Conservation (phyloP, 1,139 yeast species). For the Candida sanyaensis region DNA sequence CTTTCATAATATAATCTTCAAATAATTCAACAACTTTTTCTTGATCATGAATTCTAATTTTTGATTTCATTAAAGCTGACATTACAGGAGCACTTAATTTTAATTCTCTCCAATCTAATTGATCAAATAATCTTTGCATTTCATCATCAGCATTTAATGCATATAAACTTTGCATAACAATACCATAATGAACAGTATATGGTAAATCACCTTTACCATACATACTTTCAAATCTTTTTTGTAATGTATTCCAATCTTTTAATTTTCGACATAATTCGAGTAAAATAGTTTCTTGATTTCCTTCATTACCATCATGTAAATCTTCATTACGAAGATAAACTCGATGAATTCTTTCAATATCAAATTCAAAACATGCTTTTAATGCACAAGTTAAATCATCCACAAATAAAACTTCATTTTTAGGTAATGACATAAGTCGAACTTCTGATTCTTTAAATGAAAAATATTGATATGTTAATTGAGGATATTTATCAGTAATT, state of each 20-base stretch:
- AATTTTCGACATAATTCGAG: constrained; percentile 51
- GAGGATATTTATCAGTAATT: constrained; percentile 7
- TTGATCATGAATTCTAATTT: constrained; percentile 47
- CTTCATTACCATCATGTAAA: constrained; percentile 29
- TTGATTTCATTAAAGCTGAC: constrained; percentile 49
- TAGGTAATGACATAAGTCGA: not conserved
- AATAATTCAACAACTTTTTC: constrained; percentile 35
- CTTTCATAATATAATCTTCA: constrained; percentile 15
- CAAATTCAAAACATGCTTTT: constrained; percentile 26
- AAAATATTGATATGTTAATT: constrained; percentile 8
- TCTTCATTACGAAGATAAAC: constrained; percentile 25
- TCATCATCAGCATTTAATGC: constrained; percentile 55
- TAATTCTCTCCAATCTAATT: constrained; percentile 47
- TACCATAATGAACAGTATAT: constrained; percentile 57
- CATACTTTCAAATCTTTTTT: constrained; percentile 61
- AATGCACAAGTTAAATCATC: constrained; percentile 33
- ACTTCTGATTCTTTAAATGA: constrained; percentile 20
- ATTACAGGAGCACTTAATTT: constrained; percentile 50
- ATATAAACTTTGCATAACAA: constrained; percentile 66
- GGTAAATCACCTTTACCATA: constrained; percentile 61
- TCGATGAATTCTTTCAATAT: constrained; percentile 26
- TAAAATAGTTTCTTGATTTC: constrained; percentile 41
- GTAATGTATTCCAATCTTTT: constrained; percentile 61
- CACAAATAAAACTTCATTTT: constrained; percentile 10
- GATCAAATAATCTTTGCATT: constrained; percentile 54